These are phyloP conservation scores for Kodamaea sagamina DNA, from an alignment of 805 yeast genomes.

Conservation along the genomic window DNA sequence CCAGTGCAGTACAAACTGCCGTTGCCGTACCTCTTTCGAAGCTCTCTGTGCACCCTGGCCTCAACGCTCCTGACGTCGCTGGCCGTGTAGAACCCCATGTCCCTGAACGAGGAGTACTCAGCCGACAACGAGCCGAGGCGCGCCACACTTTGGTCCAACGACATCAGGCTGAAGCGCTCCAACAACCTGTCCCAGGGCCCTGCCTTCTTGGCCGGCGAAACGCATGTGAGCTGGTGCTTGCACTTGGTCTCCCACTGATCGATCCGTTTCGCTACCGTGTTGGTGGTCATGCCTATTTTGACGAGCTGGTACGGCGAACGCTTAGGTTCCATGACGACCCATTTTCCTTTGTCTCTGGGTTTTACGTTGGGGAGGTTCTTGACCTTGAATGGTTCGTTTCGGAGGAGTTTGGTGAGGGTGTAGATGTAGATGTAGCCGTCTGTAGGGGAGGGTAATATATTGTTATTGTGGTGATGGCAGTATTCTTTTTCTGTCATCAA, in stretches of 20 bases:
- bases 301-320: conserved; percentile 42
- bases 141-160: conserved; percentile 9
- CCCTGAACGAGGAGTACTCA: conserved; percentile 2
- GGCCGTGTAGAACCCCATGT: conserved; percentile 38
- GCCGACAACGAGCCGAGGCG: conserved; percentile 4
- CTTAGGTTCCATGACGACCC: conserved; percentile 38
- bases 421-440: conserved; percentile 54
- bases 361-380: conserved; percentile 28
- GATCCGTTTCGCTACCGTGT: conserved; percentile 42
- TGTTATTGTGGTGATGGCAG: conserved; percentile 35
- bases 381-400: conserved; percentile 34
- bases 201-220: conserved; percentile 31
- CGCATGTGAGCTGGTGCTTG: conserved; percentile 43
- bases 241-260: conserved; percentile 57
- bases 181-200: conserved; percentile 15
- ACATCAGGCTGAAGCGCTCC: background rate
- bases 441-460: background rate
- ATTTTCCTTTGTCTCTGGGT: conserved; percentile 22
- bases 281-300: conserved; percentile 58
- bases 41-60: conserved; percentile 38
- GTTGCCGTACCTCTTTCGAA: conserved; percentile 45
- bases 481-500: conserved; percentile 25
- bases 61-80: conserved; percentile 39
- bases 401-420: conserved; percentile 44
- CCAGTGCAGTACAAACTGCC: conserved; percentile 53